phyloP scores from a whole-genome alignment of 1,139 yeast genomes.

The Eremothecium coryli region DNA sequence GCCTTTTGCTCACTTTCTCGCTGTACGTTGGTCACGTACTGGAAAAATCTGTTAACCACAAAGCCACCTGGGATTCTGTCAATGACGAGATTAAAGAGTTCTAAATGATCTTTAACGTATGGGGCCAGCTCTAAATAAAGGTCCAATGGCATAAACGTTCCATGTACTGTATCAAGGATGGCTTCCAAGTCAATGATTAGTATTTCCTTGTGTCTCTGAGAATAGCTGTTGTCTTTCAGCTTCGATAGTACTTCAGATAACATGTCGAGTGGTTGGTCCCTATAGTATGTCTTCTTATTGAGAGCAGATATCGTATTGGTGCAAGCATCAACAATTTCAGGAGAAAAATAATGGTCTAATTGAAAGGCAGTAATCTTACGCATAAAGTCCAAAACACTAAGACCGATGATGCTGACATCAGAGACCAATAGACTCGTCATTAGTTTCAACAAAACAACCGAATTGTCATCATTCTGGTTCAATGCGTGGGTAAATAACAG shows the following conservation, averaged over 20 bases:
- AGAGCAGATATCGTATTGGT: constrained; percentile 25
- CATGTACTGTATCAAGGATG: constrained; percentile 15
- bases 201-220: constrained; percentile 11
- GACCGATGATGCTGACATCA: constrained; percentile 75
- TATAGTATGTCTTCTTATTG: constrained; percentile 27
- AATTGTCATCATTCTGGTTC: constrained; percentile 24
- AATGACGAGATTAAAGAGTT: constrained; percentile 20
- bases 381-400: constrained; percentile 77
- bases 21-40: constrained; percentile 13
- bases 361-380: constrained; percentile 57
- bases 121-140: constrained; percentile 22
- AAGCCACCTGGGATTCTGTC: constrained; percentile 18
- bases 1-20: constrained; percentile 12
- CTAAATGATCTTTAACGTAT: constrained; percentile 11
- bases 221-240: constrained; percentile 15
- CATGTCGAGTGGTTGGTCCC: constrained; percentile 30
- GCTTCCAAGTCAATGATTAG: constrained; percentile 20
- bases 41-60: constrained; percentile 19
- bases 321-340: constrained; percentile 20
- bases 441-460: constrained; percentile 43
- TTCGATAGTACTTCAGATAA: constrained; percentile 25
- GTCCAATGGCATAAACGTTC: constrained; percentile 23
- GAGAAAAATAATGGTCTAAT: constrained; percentile 32
- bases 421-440: constrained; percentile 67
- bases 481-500: constrained; percentile 34